phyloP scores from a whole-genome alignment of 163 green algal genomes.

The Scenedesmus sp. region DNA sequence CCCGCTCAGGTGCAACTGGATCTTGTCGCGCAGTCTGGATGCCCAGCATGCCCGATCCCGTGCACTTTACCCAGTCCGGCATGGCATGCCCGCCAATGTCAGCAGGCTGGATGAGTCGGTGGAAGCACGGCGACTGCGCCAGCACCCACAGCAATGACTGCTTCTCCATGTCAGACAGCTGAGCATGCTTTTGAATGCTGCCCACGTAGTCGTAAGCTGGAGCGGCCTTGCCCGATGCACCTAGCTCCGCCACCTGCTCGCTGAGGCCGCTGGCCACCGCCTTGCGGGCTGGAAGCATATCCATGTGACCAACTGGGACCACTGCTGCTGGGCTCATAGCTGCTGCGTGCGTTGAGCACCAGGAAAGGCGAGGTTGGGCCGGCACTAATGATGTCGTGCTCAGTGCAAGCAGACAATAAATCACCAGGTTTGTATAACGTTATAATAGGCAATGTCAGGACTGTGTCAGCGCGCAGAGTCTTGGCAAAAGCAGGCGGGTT shows the following conservation, averaged over 20 bases:
- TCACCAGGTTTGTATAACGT: no score
- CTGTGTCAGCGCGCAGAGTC: neutral
- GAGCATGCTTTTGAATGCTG: slow-evolving; percentile 39
- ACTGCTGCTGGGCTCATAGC: neutral
- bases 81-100: slow-evolving; percentile 23
- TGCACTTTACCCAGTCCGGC: slow-evolving; percentile 46
- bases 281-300: neutral
- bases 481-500: neutral
- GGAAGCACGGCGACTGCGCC: slow-evolving; percentile 42
- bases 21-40: slow-evolving; percentile 36
- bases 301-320: neutral
- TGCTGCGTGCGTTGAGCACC: neutral
- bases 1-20: slow-evolving; percentile 25
- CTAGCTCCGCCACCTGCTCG: neutral
- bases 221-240: neutral
- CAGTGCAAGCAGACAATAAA: neutral
- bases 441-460: no score
- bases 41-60: slow-evolving; percentile 42
- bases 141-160: slow-evolving; percentile 50
- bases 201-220: slow-evolving; percentile 34
- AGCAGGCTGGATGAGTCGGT: neutral
- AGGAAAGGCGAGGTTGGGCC: neutral
- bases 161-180: slow-evolving; percentile 39
- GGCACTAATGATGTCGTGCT: neutral
- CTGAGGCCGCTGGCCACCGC: neutral